Evolutionary conservation across 345 rosid genomes (phyloP), one percentile per base, ranked within the genome.

Genomic region (Eucalyptus coolabah): DNA sequence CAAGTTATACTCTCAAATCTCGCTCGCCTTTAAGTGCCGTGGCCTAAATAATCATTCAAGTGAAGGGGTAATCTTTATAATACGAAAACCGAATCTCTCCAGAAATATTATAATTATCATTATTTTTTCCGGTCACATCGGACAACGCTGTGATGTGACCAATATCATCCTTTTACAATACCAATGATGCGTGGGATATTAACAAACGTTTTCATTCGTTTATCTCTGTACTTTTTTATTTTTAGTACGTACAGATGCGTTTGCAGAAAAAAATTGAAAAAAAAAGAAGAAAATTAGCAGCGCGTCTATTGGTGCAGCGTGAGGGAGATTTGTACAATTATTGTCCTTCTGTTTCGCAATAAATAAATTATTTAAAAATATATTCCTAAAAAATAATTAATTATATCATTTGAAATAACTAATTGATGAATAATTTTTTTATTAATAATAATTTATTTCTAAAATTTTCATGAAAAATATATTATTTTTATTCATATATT

Each of bases 391-490:
- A 72, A 34, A 72, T 9, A 5, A 34, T 32, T 5, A 3, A 18
- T 18, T 34, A 9, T 69, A 10, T 34, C 4, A 40, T 9, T 18
- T 19, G 44, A 37, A 9, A 72, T 37, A 19, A 40, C 7, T 37
- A 3, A 7, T 24, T 23, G 24, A 37, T 9, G 21, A 34, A 9
- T 4, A 3, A 34, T 34, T 5, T 69, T 6, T 69, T 18, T 17
- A 9, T 1, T 5, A 5, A 2, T 19, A 19, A 5, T 6, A 6
- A 1, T 11, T 77, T 21, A 21, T 77, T 9, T 40, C 0, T 77
- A 37, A 34, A 1, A 9, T 2, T 34, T 34, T 72, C 10, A 5
- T 9, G 37, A 5, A 17, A 12, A 11, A 10, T 37, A 6, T 1
- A 72, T 34, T 6, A 72, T 5, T 11, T 37, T 69, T 5, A 11